Conservation (phyloP, 2,329 filamentous ascomycete genomes). For the Xylariaceae sp. region DNA sequence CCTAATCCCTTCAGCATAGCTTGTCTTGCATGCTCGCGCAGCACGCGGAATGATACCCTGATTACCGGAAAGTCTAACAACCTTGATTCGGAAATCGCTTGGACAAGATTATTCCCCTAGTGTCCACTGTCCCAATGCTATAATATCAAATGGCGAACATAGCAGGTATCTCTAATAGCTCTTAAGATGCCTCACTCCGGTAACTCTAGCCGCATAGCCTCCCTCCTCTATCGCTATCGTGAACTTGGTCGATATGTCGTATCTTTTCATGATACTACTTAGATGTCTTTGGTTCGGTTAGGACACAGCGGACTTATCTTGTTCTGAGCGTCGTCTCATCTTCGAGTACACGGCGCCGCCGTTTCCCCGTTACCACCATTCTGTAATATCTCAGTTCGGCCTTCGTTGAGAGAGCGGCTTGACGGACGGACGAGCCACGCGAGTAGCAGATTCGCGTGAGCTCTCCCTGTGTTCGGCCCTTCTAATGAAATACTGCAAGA, state of each 20-base stretch:
- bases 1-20: constrained; percentile 22
- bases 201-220: background rate
- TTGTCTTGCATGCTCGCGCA: constrained; percentile 21
- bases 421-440: background rate
- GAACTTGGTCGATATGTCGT: background rate
- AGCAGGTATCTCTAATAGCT: background rate
- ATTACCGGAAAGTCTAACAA: constrained; percentile 26
- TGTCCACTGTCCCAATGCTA: background rate
- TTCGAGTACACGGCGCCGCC: background rate
- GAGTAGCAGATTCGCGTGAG: background rate
- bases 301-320: background rate
- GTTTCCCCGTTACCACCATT: background rate
- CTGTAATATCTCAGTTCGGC: background rate
- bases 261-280: background rate
- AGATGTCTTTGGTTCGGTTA: background rate
- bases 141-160: background rate
- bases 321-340: background rate
- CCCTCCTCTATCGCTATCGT: background rate
- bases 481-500: background rate
- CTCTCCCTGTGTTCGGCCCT: background rate
- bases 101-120: background rate
- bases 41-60: constrained; percentile 24
- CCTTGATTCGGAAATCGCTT: constrained; percentile 26
- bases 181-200: background rate
- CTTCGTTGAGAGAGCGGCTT: background rate